Evolutionary conservation across 805 yeast species (phyloP).

Genomic region (Starmerella stellata): DNA sequence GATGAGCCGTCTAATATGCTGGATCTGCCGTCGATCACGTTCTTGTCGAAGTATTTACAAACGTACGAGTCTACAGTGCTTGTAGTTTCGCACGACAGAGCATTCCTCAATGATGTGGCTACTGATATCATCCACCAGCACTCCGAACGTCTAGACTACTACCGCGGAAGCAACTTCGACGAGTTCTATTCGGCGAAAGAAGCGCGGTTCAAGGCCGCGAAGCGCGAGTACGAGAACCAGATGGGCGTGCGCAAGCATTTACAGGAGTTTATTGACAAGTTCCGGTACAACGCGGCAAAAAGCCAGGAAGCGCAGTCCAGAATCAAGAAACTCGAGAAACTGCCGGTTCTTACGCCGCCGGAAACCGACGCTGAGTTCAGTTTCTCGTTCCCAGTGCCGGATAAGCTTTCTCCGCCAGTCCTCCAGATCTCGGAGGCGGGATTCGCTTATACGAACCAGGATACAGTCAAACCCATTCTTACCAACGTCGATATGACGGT

Average conservation of each 20-base stretch:
- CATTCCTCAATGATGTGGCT: conserved; percentile 92
- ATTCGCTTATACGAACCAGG: conserved; percentile 57
- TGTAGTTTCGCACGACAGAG: conserved; percentile 95
- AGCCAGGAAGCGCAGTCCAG: conserved; percentile 96
- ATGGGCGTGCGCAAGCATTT: conserved; percentile 88
- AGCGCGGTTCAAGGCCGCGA: conserved; percentile 83
- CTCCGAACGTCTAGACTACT: conserved; percentile 89
- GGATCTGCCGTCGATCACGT: conserved; percentile 98
- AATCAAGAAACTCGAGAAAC: conserved; percentile 86
- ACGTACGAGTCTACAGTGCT: conserved; percentile 81
- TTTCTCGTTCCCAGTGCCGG: conserved; percentile 92
- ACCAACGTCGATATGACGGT: conserved; percentile 72
- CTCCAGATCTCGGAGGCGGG: conserved; percentile 71
- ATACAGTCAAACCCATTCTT: conserved; percentile 39
- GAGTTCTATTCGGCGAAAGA: conserved; percentile 82
- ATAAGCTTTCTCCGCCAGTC: conserved; percentile 80
- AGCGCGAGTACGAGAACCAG: conserved; percentile 91
- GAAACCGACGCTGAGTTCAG: conserved; percentile 73
- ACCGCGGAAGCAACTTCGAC: conserved; percentile 79
- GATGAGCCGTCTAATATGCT: conserved; percentile 99
- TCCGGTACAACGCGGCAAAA: conserved; percentile 92
- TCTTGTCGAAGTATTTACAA: conserved; percentile 73
- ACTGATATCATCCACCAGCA: conserved; percentile 97
- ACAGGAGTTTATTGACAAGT: conserved; percentile 89
- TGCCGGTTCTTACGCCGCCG: conserved; percentile 85